Evolutionary conservation across 208 protist genomes (phyloP).

Genomic region (Trypanosoma boissoni): DNA sequence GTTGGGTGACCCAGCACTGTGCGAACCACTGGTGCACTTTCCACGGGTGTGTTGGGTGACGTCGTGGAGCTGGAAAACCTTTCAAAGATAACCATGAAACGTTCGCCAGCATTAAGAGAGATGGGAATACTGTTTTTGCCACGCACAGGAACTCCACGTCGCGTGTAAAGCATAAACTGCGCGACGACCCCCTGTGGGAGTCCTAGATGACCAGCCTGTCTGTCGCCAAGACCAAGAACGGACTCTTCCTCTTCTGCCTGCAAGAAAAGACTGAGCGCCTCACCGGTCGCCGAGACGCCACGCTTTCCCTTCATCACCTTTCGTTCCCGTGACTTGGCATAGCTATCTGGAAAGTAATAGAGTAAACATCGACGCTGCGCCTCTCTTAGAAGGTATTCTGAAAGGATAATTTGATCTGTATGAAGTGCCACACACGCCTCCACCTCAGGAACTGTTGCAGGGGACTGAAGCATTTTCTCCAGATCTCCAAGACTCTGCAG

Average conservation of each 20-base stretch:
- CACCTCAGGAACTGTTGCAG: slow-evolving; percentile 44
- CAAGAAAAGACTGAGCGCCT: slow-evolving; percentile 13
- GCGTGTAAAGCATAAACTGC: slow-evolving; percentile 56
- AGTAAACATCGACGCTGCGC: slow-evolving; percentile 50
- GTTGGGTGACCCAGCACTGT: slow-evolving; percentile 7
- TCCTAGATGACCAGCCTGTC: slow-evolving; percentile 13
- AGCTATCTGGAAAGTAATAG: slow-evolving; percentile 77
- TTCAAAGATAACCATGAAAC: slow-evolving; percentile 55
- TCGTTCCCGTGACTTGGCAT: slow-evolving; percentile 26
- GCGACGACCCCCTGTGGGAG: slow-evolving; percentile 52
- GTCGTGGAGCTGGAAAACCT: not conserved
- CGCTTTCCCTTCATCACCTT: slow-evolving; percentile 7
- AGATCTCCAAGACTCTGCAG: slow-evolving; percentile 56
- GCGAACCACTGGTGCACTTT: not conserved
- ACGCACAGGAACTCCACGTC: slow-evolving; percentile 47
- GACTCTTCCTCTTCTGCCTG: slow-evolving; percentile 12
- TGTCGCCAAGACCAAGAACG: slow-evolving; percentile 3
- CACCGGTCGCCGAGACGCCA: not conserved
- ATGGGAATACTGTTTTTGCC: slow-evolving; percentile 57
- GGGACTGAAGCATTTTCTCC: slow-evolving; percentile 45
- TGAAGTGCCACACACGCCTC: slow-evolving; percentile 84
- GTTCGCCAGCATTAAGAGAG: slow-evolving; percentile 56
- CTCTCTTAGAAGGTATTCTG: slow-evolving; percentile 34
- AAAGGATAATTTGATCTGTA: slow-evolving; percentile 76
- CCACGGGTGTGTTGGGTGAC: slow-evolving; percentile 3